phyloP scores from a whole-genome alignment of 2,329 filamentous ascomycete genomes.

The Epichloe hybrida region DNA sequence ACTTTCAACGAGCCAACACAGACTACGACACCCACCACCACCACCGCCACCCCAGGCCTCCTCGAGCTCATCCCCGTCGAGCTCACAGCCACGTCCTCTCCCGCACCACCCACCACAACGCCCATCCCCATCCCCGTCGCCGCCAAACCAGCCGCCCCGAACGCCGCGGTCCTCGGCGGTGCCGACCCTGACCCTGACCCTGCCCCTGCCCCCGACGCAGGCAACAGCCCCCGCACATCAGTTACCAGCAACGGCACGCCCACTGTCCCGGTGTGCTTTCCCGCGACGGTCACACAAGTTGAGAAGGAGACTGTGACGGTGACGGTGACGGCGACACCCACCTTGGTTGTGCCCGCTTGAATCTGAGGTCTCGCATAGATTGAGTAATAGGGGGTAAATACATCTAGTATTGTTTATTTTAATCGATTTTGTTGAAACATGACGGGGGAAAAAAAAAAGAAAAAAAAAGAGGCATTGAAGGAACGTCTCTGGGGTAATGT shows the following conservation, averaged over 20 bases:
- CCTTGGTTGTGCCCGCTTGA: conserved; percentile 3
- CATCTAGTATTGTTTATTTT: no score
- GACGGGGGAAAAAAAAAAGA: accelerated
- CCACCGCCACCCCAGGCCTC: conserved; percentile 12
- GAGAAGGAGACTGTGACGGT: conserved; percentile 18
- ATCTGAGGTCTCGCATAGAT: background rate
- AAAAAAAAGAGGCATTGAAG: no score
- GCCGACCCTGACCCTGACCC: no score
- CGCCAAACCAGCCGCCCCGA: conserved; percentile 4
- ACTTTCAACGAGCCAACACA: conserved; percentile 14
- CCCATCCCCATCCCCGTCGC: background rate
- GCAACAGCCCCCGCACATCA: conserved; percentile 13
- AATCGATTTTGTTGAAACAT: no score
- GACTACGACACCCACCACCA: conserved; percentile 1
- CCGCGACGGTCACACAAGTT: conserved; percentile 23
- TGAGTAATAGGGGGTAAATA: no score
- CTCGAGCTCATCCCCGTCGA: conserved; percentile 18
- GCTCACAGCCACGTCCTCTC: background rate
- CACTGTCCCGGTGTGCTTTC: conserved; percentile 21
- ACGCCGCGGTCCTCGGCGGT: conserved; percentile 5
- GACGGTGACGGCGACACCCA: conserved; percentile 21
- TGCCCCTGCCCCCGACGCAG: background rate
- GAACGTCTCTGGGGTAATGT: no score
- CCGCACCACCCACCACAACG: conserved; percentile 1
- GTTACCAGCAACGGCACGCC: conserved; percentile 16